A percentile compares a stretch with the other conserved stretches of the same genome.
phyloP scores from a whole-genome alignment of 179 eudicot genomes.

The Sideroxylon spinosum region DNA sequence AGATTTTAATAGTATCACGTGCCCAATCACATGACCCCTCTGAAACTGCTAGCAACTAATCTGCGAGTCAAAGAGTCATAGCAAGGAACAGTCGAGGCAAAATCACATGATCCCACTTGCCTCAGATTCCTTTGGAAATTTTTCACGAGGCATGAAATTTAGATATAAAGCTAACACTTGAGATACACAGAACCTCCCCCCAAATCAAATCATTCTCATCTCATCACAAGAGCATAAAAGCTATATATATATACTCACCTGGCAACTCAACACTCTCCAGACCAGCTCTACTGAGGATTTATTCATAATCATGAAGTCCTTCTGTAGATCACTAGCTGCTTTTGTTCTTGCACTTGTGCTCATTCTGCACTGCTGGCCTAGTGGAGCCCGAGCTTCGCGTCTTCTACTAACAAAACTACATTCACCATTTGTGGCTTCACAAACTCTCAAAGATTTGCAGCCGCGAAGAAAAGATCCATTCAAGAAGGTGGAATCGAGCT shows the following conservation, averaged over 20 bases:
- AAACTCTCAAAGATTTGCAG: slow-evolving; percentile 25
- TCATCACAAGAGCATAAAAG: background rate
- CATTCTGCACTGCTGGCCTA: slow-evolving; percentile 28
- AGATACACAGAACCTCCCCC: background rate
- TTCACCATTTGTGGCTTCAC: slow-evolving; percentile 22
- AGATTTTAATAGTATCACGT: slow-evolving; percentile 35
- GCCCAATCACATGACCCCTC: slow-evolving; percentile 48
- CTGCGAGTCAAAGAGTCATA: slow-evolving; percentile 27
- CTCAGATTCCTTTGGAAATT: slow-evolving; percentile 32
- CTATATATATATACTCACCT: background rate
- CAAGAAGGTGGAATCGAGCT: slow-evolving; percentile 34
- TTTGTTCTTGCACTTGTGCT: slow-evolving; percentile 36
- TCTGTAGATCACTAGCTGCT: slow-evolving; percentile 24
- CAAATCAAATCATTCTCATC: background rate
- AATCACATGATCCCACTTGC: slow-evolving; percentile 65
- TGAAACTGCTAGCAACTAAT: slow-evolving; percentile 25
- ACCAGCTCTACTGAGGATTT: background rate
- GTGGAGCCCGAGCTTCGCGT: slow-evolving; percentile 25
- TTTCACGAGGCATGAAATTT: slow-evolving; percentile 5
- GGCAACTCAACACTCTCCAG: background rate
- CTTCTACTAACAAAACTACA: slow-evolving; percentile 16
- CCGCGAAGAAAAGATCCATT: slow-evolving; percentile 26
- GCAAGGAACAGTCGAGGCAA: slow-evolving; percentile 39
- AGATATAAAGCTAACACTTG: slow-evolving; percentile 11
- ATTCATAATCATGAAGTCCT: slow-evolving; percentile 26